Evolutionary conservation across 805 yeast species (phyloP).

Genomic region (Wickerhamiella sorbophila): DNA sequence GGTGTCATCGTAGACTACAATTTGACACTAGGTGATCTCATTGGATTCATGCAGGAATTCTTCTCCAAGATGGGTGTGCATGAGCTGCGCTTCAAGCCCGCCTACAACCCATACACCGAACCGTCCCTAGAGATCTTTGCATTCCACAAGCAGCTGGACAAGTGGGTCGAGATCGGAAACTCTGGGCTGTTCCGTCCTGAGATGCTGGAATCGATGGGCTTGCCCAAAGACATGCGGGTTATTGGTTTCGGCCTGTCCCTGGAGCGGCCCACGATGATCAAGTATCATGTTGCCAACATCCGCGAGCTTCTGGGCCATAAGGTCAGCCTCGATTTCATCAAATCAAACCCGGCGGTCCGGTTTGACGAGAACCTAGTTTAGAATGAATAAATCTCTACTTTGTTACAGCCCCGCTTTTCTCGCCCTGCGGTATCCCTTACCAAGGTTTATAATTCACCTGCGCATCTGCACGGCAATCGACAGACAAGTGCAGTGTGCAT

Average conservation of each 20-base stretch:
- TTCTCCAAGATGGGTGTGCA: conserved; percentile 95
- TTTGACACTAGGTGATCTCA: conserved; percentile 86
- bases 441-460: too few relatives aligned
- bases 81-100: conserved; percentile 92
- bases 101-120: conserved; percentile 98
- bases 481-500: too few relatives aligned
- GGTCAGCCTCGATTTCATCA: conserved; percentile 86
- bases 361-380: conserved; percentile 58
- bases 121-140: conserved; percentile 97
- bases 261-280: conserved; percentile 99
- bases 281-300: conserved; percentile 87
- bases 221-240: conserved; percentile 86
- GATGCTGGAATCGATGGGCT: conserved; percentile 97
- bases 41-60: conserved; percentile 96
- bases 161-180: conserved; percentile 99
- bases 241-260: conserved; percentile 94
- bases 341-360: conserved; percentile 94
- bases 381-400: too few relatives aligned
- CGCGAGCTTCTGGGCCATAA: conserved; percentile 96
- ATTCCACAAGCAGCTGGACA: conserved; percentile 83
- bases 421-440: too few relatives aligned
- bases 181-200: conserved; percentile 99
- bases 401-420: too few relatives aligned
- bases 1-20: conserved; percentile 97
- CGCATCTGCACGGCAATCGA: too few relatives aligned